These are phyloP conservation scores for Erythrophleum fordii DNA, from an alignment of 306 rosid genomes.

Conservation along the genomic window DNA sequence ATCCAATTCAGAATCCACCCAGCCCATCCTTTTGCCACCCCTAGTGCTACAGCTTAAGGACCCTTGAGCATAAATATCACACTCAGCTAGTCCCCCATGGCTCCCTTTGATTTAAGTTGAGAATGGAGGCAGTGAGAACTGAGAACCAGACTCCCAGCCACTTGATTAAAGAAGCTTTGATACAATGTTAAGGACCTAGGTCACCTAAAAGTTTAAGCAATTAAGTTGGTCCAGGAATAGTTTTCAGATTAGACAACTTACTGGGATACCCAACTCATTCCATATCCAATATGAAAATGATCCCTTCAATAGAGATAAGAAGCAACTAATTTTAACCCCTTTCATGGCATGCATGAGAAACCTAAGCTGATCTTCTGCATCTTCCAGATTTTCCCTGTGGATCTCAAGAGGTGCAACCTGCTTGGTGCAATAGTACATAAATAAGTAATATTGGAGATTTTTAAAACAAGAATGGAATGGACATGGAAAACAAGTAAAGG, in stretches of 20 bases:
- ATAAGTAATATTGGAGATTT: conserved; percentile 21
- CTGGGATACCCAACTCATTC: conserved; percentile 82
- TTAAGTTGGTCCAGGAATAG: not conserved
- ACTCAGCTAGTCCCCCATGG: not conserved
- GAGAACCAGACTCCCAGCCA: not conserved
- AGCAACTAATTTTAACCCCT: conserved; percentile 58
- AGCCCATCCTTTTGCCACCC: not conserved
- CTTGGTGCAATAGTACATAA: conserved; percentile 34
- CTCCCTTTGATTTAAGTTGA: not conserved
- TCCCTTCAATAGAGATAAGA: conserved; percentile 76
- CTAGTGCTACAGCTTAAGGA: not conserved
- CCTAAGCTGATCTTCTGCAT: conserved; percentile 88
- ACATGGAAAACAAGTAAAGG: conserved; percentile 14
- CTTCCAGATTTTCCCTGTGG: conserved; percentile 68
- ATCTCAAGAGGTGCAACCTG: conserved; percentile 90
- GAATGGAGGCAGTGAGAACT: not conserved
- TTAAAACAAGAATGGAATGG: not conserved
- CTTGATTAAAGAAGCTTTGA: not conserved
- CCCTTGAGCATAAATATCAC: not conserved
- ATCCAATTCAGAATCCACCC: not conserved
- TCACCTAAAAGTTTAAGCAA: conserved; percentile 9
- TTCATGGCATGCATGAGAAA: conserved; percentile 69
- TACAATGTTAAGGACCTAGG: not conserved
- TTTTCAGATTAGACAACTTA: conserved; percentile 48
- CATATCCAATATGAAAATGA: conserved; percentile 87